Evolutionary conservation across 176 grass and related monocot genomes (phyloP), one percentile per base, ranked within the genome.

Genomic region (Hsuehochloa calcarea): DNA sequence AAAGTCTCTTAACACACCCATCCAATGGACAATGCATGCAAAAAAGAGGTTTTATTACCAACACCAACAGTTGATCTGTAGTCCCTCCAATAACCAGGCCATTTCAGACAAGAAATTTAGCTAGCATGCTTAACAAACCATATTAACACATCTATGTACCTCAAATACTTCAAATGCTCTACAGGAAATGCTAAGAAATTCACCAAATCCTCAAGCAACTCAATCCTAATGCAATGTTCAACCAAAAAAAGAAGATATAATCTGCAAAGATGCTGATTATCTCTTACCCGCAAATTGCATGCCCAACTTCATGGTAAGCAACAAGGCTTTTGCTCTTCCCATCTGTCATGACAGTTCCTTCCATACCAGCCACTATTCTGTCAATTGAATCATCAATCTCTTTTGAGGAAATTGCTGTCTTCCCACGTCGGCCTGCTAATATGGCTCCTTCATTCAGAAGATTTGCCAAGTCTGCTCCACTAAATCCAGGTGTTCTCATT

Each of bases 251-350:
- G 34, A 41, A 54, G 29, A 43, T 17, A 75, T 26, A 39, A 72
- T 72, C 16, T 22, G 26, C 34, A 75, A 63, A 80, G 50, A 39
- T 10, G 47, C 39, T 27, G 20, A 69, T 44, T 34, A 61, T 74
- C 70, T 85, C 91, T 89, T 89, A 99, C 96, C 96, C 96, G 4
- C 96, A 99, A 94, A 99, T 82, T 68, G 96, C 96, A 88, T 99
- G 96, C 43, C 96, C 96, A 76, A 99, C 96, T 92, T 99, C 96
- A 84, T 99, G 96, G 92, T 99, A 99, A 67, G 96, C 96, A 75
- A 99, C 96, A 44, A 99, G 88, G 52, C 96, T 99, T 87, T 96
- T 99, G 90, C 93, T 94, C 88, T 99, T 99, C 49, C 96, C 96
- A 82, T 99, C 96, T 27, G 91, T 99, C 96, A 99, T 99, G 75